Conservation (phyloP, 345 rosid species). For the Lepidium didymum region DNA sequence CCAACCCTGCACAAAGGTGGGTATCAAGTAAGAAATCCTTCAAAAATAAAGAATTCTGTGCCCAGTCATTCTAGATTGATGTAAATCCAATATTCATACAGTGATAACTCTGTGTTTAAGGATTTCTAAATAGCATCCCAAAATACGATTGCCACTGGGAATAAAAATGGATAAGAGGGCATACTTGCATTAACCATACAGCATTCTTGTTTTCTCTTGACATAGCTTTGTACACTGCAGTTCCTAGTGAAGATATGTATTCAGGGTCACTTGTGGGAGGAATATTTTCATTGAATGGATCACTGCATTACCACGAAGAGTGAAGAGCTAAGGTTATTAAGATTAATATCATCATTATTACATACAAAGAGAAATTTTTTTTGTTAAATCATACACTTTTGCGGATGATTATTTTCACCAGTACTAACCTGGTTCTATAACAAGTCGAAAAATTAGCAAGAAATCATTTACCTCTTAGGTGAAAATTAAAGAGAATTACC, state of each 20-base stretch:
- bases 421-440: background rate
- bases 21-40: constrained; percentile 9
- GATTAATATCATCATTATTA: background rate
- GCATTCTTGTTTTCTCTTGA: constrained; percentile 77
- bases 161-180: constrained; percentile 10
- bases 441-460: background rate
- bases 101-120: background rate
- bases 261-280: constrained; percentile 80
- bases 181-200: constrained; percentile 98
- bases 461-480: background rate
- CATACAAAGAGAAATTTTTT: background rate
- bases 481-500: constrained; percentile 43
- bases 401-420: background rate
- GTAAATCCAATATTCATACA: background rate
- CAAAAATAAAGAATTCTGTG: background rate
- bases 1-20: constrained; percentile 69
- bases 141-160: background rate
- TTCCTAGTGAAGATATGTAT: constrained; percentile 77
- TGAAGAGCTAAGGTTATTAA: background rate
- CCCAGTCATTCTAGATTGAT: background rate
- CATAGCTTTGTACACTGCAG: constrained; percentile 92
- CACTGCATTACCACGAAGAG: constrained; percentile 42
- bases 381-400: background rate
- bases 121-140: background rate
- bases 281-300: constrained; percentile 87